phyloP scores from a whole-genome alignment of 2,329 filamentous ascomycete species.

The Aureobasidium leucospermi region DNA sequence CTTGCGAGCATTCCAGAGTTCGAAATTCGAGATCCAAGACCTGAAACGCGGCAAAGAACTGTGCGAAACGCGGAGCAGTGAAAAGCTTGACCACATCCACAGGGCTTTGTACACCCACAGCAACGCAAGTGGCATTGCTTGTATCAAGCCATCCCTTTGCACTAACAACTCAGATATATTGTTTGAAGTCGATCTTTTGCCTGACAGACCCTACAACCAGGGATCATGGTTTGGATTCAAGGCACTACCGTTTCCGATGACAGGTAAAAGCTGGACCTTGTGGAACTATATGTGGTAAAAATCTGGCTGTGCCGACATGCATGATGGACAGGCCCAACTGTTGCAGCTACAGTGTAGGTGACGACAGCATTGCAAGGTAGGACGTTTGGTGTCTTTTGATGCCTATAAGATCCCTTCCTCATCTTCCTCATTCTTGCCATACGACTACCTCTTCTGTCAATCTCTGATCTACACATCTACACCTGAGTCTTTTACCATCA shows the following conservation, averaged over 20 bases:
- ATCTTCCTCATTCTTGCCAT: too few species aligned
- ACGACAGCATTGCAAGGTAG: background rate
- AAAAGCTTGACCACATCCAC: background rate
- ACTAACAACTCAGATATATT: background rate
- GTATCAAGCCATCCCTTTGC: background rate
- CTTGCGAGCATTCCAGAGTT: background rate
- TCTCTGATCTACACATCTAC: too few species aligned
- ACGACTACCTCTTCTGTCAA: background rate
- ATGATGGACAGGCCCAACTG: background rate
- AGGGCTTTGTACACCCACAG: background rate
- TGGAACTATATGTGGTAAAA: background rate
- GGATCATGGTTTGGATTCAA: background rate
- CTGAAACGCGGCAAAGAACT: constrained; percentile 1
- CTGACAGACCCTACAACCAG: background rate
- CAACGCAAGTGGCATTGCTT: background rate
- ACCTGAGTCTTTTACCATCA: too few species aligned
- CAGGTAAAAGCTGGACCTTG: background rate
- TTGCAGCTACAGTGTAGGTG: constrained; percentile 5
- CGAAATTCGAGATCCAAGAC: background rate
- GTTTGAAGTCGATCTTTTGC: background rate
- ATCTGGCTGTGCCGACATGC: background rate
- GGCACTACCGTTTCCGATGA: background rate
- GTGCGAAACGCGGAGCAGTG: background rate
- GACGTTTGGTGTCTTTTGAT: background rate
- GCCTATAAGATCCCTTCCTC: too few species aligned